Evolutionary conservation across 1,284 basidiomycete genomes (phyloP).

Genomic region (Vanrija humicola): DNA sequence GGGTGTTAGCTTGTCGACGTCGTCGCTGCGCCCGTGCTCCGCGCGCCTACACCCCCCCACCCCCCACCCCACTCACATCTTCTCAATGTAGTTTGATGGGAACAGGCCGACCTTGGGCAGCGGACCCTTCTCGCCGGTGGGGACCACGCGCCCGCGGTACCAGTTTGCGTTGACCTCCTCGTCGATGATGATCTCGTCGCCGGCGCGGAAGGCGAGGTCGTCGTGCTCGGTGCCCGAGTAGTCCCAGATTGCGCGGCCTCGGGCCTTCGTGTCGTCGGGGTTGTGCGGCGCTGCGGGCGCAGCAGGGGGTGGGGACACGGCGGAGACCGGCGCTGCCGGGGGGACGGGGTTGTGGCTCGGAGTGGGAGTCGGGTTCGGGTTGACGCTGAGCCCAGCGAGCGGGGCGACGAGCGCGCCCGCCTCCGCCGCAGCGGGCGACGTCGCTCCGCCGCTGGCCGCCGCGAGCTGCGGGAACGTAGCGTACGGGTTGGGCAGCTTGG

Average conservation of each 20-base stretch:
- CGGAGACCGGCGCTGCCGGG: neutral
- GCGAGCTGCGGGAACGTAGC: constrained; percentile 20
- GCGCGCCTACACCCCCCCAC: neutral
- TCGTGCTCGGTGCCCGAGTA: constrained; percentile 39
- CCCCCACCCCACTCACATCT: constrained; percentile 26
- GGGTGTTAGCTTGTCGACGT: constrained; percentile 5
- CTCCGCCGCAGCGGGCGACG: neutral
- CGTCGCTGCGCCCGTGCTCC: neutral
- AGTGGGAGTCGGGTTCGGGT: neutral
- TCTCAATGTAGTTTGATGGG: constrained; percentile 44
- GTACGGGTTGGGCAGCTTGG: constrained; percentile 30
- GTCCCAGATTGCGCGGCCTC: constrained; percentile 44
- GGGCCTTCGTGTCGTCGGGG: neutral
- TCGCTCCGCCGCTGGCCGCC: neutral
- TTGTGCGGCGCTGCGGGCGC: neutral
- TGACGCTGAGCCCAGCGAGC: constrained; percentile 5
- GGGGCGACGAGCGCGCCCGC: constrained; percentile 4
- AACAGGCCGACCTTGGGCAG: constrained; percentile 38
- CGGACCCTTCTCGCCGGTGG: constrained; percentile 26
- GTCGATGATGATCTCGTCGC: constrained; percentile 41
- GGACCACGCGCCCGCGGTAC: constrained; percentile 39
- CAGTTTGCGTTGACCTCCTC: constrained; percentile 47
- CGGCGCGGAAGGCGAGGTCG: constrained; percentile 39
- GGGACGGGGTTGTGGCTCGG: constrained; percentile 4
- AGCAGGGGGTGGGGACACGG: neutral